Percentiles rank a stretch among this genome's conserved stretches.
Conservation (phyloP, 805 yeast genomes). For the Yamadazyma paraphyllophila region DNA sequence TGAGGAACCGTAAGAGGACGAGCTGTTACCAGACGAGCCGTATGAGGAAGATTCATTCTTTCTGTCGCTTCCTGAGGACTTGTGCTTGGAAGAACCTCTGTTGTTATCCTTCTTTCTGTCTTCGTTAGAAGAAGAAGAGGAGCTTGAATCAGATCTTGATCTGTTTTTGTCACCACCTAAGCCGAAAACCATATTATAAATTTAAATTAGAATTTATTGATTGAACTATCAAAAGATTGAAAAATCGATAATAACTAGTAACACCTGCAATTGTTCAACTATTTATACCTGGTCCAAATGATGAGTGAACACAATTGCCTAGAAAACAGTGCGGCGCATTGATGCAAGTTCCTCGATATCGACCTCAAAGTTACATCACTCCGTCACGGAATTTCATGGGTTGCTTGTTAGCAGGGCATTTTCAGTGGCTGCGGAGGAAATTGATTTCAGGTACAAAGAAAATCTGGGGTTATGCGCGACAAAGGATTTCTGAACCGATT, state of each 20-base stretch:
- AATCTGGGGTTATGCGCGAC: slow-evolving; percentile 2
- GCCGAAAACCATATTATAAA: slow-evolving; percentile 31
- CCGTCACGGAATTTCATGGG: slow-evolving; percentile 1
- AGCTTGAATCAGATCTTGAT: slow-evolving; percentile 6
- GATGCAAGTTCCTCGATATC: neutral
- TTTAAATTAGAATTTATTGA: neutral
- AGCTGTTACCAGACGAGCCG: slow-evolving; percentile 21
- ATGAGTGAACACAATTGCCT: neutral
- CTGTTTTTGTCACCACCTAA: slow-evolving; percentile 19
- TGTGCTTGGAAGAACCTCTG: slow-evolving; percentile 1
- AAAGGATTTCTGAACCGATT: neutral
- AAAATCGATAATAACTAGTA: too few species aligned
- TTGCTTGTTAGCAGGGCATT: slow-evolving; percentile 1
- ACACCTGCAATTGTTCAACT: neutral
- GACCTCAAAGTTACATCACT: neutral
- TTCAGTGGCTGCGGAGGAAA: slow-evolving; percentile 1
- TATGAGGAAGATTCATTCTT: neutral
- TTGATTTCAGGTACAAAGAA: slow-evolving; percentile 2
- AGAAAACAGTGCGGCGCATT: neutral
- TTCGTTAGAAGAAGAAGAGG: slow-evolving; percentile 5
- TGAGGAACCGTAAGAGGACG: slow-evolving; percentile 10
- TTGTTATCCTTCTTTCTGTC: neutral
- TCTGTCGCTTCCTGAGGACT: neutral
- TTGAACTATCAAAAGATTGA: neutral
- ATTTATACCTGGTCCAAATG: neutral